Percentiles rank a stretch among this genome's conserved stretches.
These are phyloP conservation scores for Canavalia gladiata DNA, from an alignment of 306 rosid genomes.

Conservation along the genomic window DNA sequence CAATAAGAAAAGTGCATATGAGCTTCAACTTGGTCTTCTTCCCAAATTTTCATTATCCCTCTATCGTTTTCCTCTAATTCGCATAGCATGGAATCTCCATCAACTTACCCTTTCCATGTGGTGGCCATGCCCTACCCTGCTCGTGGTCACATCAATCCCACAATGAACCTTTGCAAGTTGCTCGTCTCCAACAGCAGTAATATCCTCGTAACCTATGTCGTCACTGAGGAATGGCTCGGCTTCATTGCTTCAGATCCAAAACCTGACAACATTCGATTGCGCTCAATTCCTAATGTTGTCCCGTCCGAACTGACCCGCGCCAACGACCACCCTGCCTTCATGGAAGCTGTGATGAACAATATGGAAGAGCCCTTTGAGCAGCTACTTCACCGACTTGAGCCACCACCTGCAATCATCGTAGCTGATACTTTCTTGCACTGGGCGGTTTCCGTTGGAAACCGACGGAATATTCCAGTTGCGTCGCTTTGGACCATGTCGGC, in stretches of 20 bases:
- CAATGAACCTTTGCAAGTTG: constrained; percentile 56
- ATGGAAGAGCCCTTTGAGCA: constrained; percentile 54
- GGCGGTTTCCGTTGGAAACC: constrained; percentile 46
- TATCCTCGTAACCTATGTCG: constrained; percentile 51
- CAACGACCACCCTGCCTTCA: constrained; percentile 15
- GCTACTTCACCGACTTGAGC: constrained; percentile 44
- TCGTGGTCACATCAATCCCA: constrained; percentile 61
- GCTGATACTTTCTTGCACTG: constrained; percentile 43
- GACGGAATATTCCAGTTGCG: constrained; percentile 57
- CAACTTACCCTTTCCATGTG: constrained; percentile 33
- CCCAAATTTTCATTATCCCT: neutral
- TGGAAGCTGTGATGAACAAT: constrained; percentile 48
- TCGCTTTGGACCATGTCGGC: constrained; percentile 58
- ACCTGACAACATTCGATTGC: constrained; percentile 40
- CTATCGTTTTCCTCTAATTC: neutral
- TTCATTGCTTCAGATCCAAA: constrained; percentile 44
- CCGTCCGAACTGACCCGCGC: constrained; percentile 54
- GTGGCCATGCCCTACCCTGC: constrained; percentile 61
- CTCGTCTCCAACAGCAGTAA: constrained; percentile 20
- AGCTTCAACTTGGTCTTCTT: neutral
- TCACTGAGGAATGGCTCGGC: constrained; percentile 66
- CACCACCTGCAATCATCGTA: constrained; percentile 27
- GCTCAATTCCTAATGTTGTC: constrained; percentile 50
- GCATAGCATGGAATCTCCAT: constrained; percentile 33
- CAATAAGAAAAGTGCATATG: no score